Conservation (phyloP, 768 basidiomycete species). For the Pisolithus sp. region DNA sequence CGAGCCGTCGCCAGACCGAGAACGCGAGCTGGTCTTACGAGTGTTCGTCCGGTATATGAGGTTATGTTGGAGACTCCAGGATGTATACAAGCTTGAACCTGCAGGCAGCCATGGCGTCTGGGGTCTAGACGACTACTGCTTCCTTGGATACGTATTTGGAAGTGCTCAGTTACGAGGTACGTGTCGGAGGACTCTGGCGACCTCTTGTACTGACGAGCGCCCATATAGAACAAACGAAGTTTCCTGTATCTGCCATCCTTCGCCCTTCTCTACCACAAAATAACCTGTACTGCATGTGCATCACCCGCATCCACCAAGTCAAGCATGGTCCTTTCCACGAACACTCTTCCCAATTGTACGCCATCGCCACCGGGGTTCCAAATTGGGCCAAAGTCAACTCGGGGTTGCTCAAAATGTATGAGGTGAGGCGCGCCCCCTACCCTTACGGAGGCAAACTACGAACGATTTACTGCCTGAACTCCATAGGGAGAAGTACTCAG, state of each 20-base stretch:
- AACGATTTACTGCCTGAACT: not conserved
- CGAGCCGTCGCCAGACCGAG: slow-evolving; percentile 50
- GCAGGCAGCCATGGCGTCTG: slow-evolving; percentile 98
- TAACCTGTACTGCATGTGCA: slow-evolving; percentile 78
- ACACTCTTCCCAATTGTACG: slow-evolving; percentile 84
- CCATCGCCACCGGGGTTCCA: slow-evolving; percentile 83
- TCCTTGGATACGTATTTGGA: slow-evolving; percentile 87
- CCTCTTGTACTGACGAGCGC: slow-evolving; percentile 3
- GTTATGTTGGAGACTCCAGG: slow-evolving; percentile 82
- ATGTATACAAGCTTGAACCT: slow-evolving; percentile 85
- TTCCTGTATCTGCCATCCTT: slow-evolving; percentile 62
- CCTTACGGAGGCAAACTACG: not conserved
- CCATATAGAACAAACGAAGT: slow-evolving; percentile 48
- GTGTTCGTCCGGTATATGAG: slow-evolving; percentile 74
- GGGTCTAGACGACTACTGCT: slow-evolving; percentile 91
- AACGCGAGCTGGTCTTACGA: slow-evolving; percentile 50
- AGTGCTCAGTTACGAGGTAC: slow-evolving; percentile 81
- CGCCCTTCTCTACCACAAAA: slow-evolving; percentile 49
- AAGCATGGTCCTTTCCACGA: slow-evolving; percentile 88
- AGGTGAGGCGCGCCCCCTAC: slow-evolving; percentile 37
- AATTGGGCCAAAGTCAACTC: slow-evolving; percentile 87
- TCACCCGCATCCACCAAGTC: slow-evolving; percentile 72
- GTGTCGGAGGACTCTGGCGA: slow-evolving; percentile 8
- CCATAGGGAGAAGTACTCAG: slow-evolving; percentile 80
- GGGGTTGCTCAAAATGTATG: slow-evolving; percentile 94